A percentile compares a stretch with the other conserved stretches of the same genome.
Evolutionary conservation across 179 eudicot genomes (phyloP).

Genomic region (Dionaea muscipula): DNA sequence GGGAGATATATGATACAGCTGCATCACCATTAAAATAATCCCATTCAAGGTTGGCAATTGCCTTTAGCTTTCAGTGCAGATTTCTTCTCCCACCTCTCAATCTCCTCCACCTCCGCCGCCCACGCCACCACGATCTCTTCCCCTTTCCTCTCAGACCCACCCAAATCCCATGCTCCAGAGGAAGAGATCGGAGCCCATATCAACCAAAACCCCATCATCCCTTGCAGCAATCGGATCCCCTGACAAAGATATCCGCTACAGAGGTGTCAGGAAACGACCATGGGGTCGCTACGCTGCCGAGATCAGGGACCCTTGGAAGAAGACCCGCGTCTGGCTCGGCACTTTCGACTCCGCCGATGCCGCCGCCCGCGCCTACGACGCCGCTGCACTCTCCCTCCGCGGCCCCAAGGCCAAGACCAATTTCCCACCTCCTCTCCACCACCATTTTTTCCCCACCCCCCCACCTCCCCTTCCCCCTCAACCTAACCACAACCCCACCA

Average conservation of each 20-base stretch:
- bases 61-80: too few species aligned
- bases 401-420: conserved; percentile 14
- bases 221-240: neutral
- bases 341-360: conserved; percentile 16
- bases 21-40: too few species aligned
- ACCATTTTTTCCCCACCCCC: neutral
- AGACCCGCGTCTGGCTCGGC: conserved; percentile 15
- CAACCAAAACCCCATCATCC: neutral
- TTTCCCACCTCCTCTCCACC: conserved; percentile 4
- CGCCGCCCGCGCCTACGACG: conserved; percentile 17
- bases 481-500: neutral
- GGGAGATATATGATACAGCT: too few species aligned
- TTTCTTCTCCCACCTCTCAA: too few species aligned
- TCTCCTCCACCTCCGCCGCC: too few species aligned
- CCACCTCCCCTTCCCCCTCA: conserved; percentile 1
- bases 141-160: neutral
- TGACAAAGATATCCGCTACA: conserved; percentile 7
- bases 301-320: conserved; percentile 17
- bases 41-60: too few species aligned
- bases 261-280: conserved; percentile 14
- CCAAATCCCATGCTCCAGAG: conserved; percentile 6
- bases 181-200: conserved; percentile 3
- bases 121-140: neutral
- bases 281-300: conserved; percentile 18
- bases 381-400: conserved; percentile 12